phyloP scores from a whole-genome alignment of 1,139 yeast species.

The Candida albicans region DNA sequence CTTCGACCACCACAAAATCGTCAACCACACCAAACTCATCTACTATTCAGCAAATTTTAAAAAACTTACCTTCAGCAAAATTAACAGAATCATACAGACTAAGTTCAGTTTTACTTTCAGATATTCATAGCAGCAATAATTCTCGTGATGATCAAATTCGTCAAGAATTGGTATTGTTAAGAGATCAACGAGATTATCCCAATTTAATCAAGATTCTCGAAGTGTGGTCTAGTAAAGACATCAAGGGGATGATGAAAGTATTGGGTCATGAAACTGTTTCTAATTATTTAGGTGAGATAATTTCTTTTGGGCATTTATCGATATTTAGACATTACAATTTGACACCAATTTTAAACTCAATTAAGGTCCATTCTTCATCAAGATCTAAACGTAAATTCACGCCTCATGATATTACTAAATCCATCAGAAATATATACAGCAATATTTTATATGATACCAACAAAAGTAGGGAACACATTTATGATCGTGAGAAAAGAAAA shows the following conservation, averaged over 20 bases:
- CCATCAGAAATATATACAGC: constrained; percentile 30
- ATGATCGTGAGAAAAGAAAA: constrained; percentile 19
- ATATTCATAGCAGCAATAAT: not conserved
- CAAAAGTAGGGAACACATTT: constrained; percentile 21
- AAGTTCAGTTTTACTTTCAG: constrained; percentile 4
- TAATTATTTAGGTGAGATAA: constrained; percentile 10
- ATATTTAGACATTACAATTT: constrained; percentile 5
- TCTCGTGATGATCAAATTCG: constrained; percentile 8
- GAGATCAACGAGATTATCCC: constrained; percentile 8
- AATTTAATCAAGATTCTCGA: constrained; percentile 10
- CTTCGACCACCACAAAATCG: not conserved
- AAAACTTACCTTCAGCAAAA: constrained; percentile 11
- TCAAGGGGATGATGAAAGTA: constrained; percentile 25
- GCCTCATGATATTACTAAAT: constrained; percentile 14
- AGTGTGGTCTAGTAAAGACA: constrained; percentile 21
- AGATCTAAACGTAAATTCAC: not conserved
- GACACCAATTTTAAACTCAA: constrained; percentile 10
- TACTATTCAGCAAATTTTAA: constrained; percentile 4
- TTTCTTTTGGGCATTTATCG: constrained; percentile 2
- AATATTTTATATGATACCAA: constrained; percentile 24
- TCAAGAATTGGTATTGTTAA: constrained; percentile 10
- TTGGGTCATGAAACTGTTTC: constrained; percentile 26
- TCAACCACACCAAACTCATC: not conserved
- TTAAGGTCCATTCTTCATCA: not conserved
- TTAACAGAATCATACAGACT: constrained; percentile 10